These are phyloP conservation scores for Saposhnikovia divaricata DNA, from an alignment of 129 eudicot species.

Conservation along the genomic window DNA sequence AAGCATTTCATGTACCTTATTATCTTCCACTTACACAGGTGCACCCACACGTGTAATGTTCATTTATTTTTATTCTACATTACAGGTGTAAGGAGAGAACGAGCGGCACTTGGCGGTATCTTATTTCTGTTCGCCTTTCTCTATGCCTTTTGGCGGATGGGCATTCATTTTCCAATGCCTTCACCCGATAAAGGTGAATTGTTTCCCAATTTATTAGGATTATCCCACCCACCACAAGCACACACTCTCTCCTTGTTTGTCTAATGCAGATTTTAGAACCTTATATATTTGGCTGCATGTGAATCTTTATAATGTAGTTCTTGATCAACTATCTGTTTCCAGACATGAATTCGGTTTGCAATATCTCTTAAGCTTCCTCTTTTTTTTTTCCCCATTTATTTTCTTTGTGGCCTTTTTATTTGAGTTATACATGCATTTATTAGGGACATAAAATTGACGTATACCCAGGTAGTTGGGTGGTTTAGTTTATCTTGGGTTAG, in stretches of 20 bases:
- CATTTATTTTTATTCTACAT: conserved; percentile 12
- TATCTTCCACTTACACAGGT: not conserved
- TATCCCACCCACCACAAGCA: not conserved
- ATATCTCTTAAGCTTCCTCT: not conserved
- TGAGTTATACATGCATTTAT: not conserved
- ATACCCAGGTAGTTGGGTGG: not conserved
- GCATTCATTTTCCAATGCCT: conserved; percentile 99
- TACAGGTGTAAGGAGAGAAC: conserved; percentile 79
- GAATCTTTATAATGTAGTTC: not conserved
- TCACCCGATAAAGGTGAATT: conserved; percentile 91
- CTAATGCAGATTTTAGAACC: not conserved
- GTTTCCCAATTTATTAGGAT: conserved; percentile 10
- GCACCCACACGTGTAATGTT: not conserved
- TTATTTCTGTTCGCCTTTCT: conserved; percentile 68
- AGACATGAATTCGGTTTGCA: not conserved
- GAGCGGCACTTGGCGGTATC: conserved; percentile 90
- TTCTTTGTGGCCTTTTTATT: not conserved
- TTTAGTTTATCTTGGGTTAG: not conserved
- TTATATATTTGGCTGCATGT: not conserved
- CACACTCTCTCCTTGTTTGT: not conserved
- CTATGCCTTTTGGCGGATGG: conserved; percentile 96
- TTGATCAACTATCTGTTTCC: not conserved
- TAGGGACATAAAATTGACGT: not conserved
- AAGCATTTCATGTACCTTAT: not conserved
- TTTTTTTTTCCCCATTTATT: not conserved